phyloP scores from a whole-genome alignment of 164 flowering plant genomes.

The Umbilicus rupestris region DNA sequence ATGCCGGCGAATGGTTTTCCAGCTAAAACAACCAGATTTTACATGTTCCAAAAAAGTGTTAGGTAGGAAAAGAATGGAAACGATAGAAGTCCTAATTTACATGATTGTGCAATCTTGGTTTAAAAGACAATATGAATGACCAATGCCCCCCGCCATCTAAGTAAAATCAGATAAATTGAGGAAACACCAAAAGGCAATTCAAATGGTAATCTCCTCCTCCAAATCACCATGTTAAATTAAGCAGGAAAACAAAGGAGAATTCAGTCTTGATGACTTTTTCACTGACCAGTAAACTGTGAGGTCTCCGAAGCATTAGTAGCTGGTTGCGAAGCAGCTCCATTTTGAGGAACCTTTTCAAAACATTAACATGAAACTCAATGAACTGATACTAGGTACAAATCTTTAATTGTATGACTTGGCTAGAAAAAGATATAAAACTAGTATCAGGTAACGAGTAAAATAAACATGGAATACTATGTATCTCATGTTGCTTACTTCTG shows the following conservation, averaged over 20 bases:
- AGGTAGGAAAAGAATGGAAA: background rate
- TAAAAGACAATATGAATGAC: background rate
- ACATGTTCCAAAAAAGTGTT: background rate
- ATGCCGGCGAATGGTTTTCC: constrained; percentile 37
- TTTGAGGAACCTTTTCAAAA: constrained; percentile 42
- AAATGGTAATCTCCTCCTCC: background rate
- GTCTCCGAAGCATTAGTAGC: constrained; percentile 19
- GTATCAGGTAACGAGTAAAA: background rate
- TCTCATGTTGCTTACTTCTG: constrained; percentile 29
- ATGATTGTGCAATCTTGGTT: background rate
- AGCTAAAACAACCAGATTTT: constrained; percentile 17
- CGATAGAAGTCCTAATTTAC: background rate
- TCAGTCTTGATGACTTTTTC: background rate
- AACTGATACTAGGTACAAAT: background rate
- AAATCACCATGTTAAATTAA: background rate
- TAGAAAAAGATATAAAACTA: background rate
- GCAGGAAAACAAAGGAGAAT: background rate
- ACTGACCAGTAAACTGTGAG: constrained; percentile 42
- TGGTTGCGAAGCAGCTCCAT: constrained; percentile 50
- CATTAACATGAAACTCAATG: constrained; percentile 3
- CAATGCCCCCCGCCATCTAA: too few species aligned
- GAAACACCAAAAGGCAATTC: too few species aligned
- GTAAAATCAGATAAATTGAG: too few species aligned
- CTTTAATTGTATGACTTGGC: background rate
- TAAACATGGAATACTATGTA: background rate